phyloP scores from a whole-genome alignment of 2,329 filamentous ascomycete genomes.

The Pseudogymnoascus sp. region DNA sequence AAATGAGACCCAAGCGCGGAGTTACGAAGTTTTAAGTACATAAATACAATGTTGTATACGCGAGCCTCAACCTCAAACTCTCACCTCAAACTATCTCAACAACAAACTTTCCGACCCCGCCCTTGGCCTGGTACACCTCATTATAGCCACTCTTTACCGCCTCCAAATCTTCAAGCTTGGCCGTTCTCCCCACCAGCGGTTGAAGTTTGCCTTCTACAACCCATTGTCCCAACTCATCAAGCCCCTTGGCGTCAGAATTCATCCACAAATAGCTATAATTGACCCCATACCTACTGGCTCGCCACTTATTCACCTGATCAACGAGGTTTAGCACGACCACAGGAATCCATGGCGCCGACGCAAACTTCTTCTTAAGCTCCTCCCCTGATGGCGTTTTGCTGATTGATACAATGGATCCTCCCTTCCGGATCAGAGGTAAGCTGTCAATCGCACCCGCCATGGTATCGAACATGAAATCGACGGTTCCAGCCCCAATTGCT shows the following conservation, averaged over 20 bases:
- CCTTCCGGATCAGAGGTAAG: slow-evolving; percentile 33
- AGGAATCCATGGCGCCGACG: slow-evolving; percentile 21
- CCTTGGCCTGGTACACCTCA: slow-evolving; percentile 31
- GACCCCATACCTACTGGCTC: slow-evolving; percentile 29
- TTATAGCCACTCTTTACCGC: slow-evolving; percentile 31
- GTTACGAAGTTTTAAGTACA: not conserved
- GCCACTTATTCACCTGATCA: slow-evolving; percentile 23
- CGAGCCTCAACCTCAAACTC: not conserved
- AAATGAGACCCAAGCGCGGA: not conserved
- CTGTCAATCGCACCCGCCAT: slow-evolving; percentile 33
- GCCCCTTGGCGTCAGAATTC: slow-evolving; percentile 26
- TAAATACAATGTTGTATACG: not conserved
- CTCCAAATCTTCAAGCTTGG: slow-evolving; percentile 29
- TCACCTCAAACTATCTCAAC: slow-evolving; percentile 17
- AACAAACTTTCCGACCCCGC: slow-evolving; percentile 35
- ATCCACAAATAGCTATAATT: slow-evolving; percentile 32
- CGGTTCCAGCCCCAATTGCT: slow-evolving; percentile 32
- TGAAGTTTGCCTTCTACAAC: slow-evolving; percentile 27
- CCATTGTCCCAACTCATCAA: slow-evolving; percentile 25
- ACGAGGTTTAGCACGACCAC: slow-evolving; percentile 25
- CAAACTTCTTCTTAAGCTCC: slow-evolving; percentile 27
- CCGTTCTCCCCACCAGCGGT: slow-evolving; percentile 29
- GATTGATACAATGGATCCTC: slow-evolving; percentile 31
- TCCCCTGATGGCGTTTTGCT: slow-evolving; percentile 30
- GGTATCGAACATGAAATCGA: slow-evolving; percentile 46